These are phyloP conservation scores for Stachybotrys chartarum DNA, from an alignment of 2,329 filamentous ascomycete genomes.

Conservation along the genomic window DNA sequence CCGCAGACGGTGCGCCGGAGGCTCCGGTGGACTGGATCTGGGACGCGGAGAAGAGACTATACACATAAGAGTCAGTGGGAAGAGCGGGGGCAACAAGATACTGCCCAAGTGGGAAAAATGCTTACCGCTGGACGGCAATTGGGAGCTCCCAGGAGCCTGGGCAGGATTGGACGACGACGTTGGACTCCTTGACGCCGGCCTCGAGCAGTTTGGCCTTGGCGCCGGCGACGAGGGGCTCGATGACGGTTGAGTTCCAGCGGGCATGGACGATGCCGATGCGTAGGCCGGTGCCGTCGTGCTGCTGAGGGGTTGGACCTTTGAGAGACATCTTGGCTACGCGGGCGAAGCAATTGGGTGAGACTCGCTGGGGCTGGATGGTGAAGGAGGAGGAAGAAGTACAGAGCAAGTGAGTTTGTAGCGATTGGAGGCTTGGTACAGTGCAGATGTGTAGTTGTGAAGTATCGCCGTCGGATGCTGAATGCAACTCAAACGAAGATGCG, in stretches of 20 bases:
- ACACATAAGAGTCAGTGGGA: conserved; percentile 5
- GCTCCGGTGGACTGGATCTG: conserved; percentile 70
- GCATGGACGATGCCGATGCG: conserved; percentile 94
- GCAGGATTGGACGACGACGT: conserved; percentile 84
- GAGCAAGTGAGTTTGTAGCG: too few relatives aligned
- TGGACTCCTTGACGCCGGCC: conserved; percentile 76
- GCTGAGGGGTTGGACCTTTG: conserved; percentile 50
- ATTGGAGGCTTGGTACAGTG: too few relatives aligned
- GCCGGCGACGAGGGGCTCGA: conserved; percentile 76
- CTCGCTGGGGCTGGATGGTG: too few relatives aligned
- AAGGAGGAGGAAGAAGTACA: too few relatives aligned
- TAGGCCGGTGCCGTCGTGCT: conserved; percentile 62
- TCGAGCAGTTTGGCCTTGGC: conserved; percentile 69
- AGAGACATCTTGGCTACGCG: conserved; percentile 29
- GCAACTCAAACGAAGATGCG: too few relatives aligned
- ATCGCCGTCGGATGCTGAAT: too few relatives aligned
- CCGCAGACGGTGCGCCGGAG: conserved; percentile 53
- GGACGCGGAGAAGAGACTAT: conserved; percentile 74
- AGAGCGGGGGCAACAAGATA: conserved; percentile 4
- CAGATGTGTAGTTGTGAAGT: not conserved
- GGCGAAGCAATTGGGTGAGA: too few relatives aligned
- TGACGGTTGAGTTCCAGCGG: conserved; percentile 87
- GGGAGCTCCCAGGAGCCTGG: conserved; percentile 94
- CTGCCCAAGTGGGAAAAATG: conserved; percentile 5
- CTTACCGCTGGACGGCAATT: conserved; percentile 77